phyloP scores from a whole-genome alignment of 2,329 filamentous ascomycete genomes.

The Alternaria solani region DNA sequence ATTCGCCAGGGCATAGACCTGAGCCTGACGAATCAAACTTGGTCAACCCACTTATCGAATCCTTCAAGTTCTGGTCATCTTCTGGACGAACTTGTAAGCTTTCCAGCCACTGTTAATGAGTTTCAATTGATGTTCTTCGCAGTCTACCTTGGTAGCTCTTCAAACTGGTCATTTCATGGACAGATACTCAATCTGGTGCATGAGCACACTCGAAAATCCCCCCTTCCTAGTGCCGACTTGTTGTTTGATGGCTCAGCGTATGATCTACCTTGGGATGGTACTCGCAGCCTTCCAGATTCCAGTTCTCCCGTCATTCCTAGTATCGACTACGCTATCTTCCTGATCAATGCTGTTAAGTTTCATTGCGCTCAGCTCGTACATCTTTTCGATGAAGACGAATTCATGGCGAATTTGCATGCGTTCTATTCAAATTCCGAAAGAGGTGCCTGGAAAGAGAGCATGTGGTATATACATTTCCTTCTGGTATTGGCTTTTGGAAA shows the following conservation, averaged over 20 bases:
- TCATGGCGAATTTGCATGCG: constrained; percentile 55
- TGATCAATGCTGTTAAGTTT: constrained; percentile 66
- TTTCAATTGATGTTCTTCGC: not conserved
- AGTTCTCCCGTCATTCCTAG: constrained; percentile 57
- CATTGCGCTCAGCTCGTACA: constrained; percentile 64
- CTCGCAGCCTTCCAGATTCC: constrained; percentile 40
- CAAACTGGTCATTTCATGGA: constrained; percentile 65
- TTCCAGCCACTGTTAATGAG: not conserved
- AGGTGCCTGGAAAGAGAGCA: constrained; percentile 32
- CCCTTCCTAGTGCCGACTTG: constrained; percentile 55
- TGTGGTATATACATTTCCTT: constrained; percentile 65
- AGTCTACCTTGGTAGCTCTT: constrained; percentile 65
- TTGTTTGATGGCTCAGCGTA: constrained; percentile 63
- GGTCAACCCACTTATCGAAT: constrained; percentile 36
- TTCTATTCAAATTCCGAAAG: constrained; percentile 52
- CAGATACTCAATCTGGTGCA: constrained; percentile 60
- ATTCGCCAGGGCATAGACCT: constrained; percentile 29
- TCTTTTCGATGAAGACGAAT: constrained; percentile 62
- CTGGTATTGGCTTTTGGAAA: constrained; percentile 65
- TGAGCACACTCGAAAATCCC: constrained; percentile 55
- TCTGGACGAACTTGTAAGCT: constrained; percentile 30
- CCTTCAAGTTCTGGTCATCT: constrained; percentile 37
- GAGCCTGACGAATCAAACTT: constrained; percentile 30
- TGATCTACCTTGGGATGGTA: constrained; percentile 61
- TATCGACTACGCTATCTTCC: constrained; percentile 60